A percentile compares a stretch with the other conserved stretches of the same genome.
phyloP scores from a whole-genome alignment of 2,329 filamentous ascomycete genomes.

The Cercospora sp. region DNA sequence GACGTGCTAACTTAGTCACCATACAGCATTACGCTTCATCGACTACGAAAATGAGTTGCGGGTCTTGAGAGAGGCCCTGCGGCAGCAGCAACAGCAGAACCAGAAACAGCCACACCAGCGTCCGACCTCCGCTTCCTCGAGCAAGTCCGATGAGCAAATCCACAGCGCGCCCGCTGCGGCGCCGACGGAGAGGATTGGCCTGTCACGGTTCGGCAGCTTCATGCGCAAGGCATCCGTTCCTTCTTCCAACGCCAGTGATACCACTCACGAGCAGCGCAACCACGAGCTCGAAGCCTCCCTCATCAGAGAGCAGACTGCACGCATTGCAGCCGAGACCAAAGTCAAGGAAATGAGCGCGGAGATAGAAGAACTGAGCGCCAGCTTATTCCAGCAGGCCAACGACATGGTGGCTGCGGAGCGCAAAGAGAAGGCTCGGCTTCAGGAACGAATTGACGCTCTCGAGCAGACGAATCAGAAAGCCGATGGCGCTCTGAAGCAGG shows the following conservation, averaged over 20 bases:
- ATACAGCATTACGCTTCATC: conserved; percentile 54
- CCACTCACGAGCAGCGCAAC: conserved; percentile 36
- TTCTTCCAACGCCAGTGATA: conserved; percentile 38
- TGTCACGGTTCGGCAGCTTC: conserved; percentile 48
- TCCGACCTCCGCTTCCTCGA: conserved; percentile 19
- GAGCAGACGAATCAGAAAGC: conserved; percentile 61
- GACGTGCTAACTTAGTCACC: neutral
- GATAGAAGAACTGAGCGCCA: conserved; percentile 74
- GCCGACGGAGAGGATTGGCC: conserved; percentile 33
- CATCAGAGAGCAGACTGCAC: conserved; percentile 64
- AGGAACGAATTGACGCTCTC: conserved; percentile 67
- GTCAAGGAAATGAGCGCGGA: conserved; percentile 67
- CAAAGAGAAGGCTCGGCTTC: conserved; percentile 67
- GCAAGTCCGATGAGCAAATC: conserved; percentile 20
- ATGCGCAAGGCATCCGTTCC: conserved; percentile 38
- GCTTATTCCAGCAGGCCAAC: conserved; percentile 79
- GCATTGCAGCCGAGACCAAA: conserved; percentile 67
- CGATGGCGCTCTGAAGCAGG: conserved; percentile 57
- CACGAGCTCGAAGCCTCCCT: conserved; percentile 62
- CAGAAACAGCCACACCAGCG: conserved; percentile 28
- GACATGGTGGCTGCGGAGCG: conserved; percentile 82
- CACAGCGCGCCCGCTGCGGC: conserved; percentile 10
- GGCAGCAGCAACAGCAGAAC: conserved; percentile 27
- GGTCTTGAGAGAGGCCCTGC: conserved; percentile 52
- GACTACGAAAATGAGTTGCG: conserved; percentile 79